Base-by-base conservation (phyloP, 495 filamentous ascomycete species). In the Friedmanniomyces simplex region DNA sequence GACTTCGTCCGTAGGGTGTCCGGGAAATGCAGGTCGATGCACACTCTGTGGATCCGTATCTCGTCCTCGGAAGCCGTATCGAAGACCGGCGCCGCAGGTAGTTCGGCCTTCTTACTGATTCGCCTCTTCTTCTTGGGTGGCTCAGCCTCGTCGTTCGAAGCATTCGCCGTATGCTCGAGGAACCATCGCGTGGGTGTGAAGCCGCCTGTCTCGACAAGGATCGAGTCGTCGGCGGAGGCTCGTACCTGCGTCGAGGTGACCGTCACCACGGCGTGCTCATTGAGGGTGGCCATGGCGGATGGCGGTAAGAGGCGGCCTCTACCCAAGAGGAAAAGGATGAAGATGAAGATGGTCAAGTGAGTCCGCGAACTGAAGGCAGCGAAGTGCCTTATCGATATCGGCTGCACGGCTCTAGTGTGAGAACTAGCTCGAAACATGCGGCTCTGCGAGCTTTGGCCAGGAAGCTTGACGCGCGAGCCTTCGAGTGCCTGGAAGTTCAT, bases 1-100 rank as follows among this genome's bases (percentile, higher is more conserved):
- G 32, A 22, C 6, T 32, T 52, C 10, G 46, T 21, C 4, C 22
- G 2, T 6, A 50, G 37, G 2, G 57, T 49, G 0, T 48, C 39
- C n/a, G 61, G 53, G 28, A 64, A 64, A 32, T 54, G 47, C 8
- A 64, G 49, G 28, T 64, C 61, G 48, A 64, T 34, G n/a, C 47
- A 20, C 1, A 54, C 53, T 24, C 54, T 18, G 12, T 55, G 36
- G n/a, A 64, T 41, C 18, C 36, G 47, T 24, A 64, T 60, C 2
- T 39, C 41, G 16, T 50, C 32, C 2, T 39, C 28, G n/a, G 6
- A 12, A 10, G n/a, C 3, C 11, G 34, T 39, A 3, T 6, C n/a
- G 14, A 32, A 21, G 11, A 39, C 50, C 1, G 28, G 20, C 11
- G 57, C 16, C 48, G 3, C 43, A 18, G 37, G 2, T 30, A 16